Base-by-base conservation (phyloP, 2,329 filamentous ascomycete genomes). In the Fusarium mundagurra region DNA sequence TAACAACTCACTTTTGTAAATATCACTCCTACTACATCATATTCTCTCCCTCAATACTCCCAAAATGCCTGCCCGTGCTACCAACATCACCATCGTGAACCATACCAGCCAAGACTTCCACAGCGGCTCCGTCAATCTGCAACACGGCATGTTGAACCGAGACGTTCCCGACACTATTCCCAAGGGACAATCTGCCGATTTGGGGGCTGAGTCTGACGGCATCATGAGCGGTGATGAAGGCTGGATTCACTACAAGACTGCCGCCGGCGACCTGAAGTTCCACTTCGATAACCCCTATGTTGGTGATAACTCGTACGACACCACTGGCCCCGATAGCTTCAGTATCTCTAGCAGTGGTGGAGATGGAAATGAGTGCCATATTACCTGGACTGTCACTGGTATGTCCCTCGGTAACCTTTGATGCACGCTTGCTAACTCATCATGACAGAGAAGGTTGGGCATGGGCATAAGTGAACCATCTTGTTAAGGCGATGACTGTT, bases 101-200 rank as follows among this genome's bases (percentile, higher is more conserved):
- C 8, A 22, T 9, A 53, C 33, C 33, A 53, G 50, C 22, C 6
- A 53, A 2, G 31, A 53, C 33, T 8, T 53, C 3, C 17, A 27
- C 11, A 12, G 3, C n/a, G 48, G 48, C 16, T 3, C 2, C 3
- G n/a, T 12, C n/a, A 3, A 0, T 24, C 31, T 53, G 0, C 0
- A 0, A 0, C 48, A 53, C n/a, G 48, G 48, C 13, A 14, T 2
- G 6, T 53, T 16, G 48, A 36, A 18, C 16, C 5, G 3, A 11
- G 4, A 18, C 4, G 12, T 53, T 34, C 48, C 48, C 0, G n/a
- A 5, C 3, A 16, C 6, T 13, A 53, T 53, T 3, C 12, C 22
- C 17, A 53, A 53, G 17, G 50, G 50, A 3, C 31, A 53, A 2
- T 10, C 7, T 9, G 50, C 12, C n/a, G 12, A 8, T 6, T 22